These are phyloP conservation scores for Verticillium longisporum DNA, from an alignment of 2,329 filamentous ascomycete species.

Conservation along the genomic window DNA sequence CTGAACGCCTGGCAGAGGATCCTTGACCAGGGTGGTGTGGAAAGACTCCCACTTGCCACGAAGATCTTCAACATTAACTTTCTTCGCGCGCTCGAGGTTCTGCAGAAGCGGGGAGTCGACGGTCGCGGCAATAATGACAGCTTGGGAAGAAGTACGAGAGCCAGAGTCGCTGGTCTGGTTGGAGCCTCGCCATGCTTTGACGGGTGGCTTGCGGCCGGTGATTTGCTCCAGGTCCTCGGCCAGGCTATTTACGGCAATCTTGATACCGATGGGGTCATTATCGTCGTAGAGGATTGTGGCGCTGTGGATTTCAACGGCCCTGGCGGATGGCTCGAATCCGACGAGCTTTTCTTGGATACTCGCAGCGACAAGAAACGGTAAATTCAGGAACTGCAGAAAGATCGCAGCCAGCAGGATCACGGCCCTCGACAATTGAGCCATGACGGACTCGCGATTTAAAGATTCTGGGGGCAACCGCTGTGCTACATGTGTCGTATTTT, in stretches of 20 bases:
- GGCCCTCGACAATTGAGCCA: neutral
- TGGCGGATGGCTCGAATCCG: neutral
- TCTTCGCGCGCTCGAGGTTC: slow-evolving; percentile 9
- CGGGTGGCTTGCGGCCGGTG: slow-evolving; percentile 3
- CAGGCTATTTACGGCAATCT: slow-evolving; percentile 3
- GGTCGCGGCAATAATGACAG: slow-evolving; percentile 4
- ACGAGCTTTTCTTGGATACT: slow-evolving; percentile 1
- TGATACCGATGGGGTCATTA: slow-evolving; percentile 3
- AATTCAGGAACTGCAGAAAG: neutral
- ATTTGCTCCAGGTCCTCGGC: slow-evolving; percentile 5
- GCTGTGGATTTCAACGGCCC: slow-evolving; percentile 2
- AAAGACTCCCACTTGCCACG: slow-evolving; percentile 50
- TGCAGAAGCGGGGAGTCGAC: slow-evolving; percentile 13
- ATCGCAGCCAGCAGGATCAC: neutral
- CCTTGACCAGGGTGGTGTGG: slow-evolving; percentile 36
- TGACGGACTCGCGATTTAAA: too few species aligned
- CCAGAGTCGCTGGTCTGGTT: neutral
- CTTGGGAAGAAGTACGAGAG: neutral
- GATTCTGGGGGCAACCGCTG: too few species aligned
- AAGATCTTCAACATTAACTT: slow-evolving; percentile 15
- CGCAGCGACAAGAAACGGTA: neutral
- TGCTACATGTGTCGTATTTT: too few species aligned
- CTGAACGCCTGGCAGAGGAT: slow-evolving; percentile 32
- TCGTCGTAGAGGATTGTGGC: neutral
- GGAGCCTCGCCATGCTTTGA: neutral